A percentile compares a stretch with the other conserved stretches of the same genome.
phyloP scores from a whole-genome alignment of 176 grass and related monocot genomes.

The Carex scoparia region DNA sequence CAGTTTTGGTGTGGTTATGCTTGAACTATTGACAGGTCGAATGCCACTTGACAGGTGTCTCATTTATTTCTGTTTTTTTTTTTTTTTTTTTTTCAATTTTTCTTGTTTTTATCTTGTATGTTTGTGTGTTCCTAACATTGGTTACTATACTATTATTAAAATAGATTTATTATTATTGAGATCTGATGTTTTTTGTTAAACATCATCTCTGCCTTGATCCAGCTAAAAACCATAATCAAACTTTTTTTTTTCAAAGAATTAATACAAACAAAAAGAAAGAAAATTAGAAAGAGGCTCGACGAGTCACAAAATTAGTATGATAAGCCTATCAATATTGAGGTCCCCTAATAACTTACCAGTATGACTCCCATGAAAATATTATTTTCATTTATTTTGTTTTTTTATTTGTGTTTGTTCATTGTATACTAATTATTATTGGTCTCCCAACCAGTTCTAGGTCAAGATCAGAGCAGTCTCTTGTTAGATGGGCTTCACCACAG shows the following conservation, averaged over 20 bases:
- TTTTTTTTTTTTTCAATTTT: conserved; percentile 1
- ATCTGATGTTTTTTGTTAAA: background rate
- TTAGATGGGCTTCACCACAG: conserved; percentile 95
- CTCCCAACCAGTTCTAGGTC: conserved; percentile 70
- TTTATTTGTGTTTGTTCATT: background rate
- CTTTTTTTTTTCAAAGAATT: background rate
- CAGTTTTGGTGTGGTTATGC: conserved; percentile 98
- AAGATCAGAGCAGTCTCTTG: conserved; percentile 86
- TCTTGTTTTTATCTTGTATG: background rate
- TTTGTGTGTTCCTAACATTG: background rate
- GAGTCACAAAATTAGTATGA: background rate
- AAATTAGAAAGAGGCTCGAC: background rate
- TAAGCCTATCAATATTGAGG: background rate
- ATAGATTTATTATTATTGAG: background rate
- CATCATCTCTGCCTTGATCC: background rate
- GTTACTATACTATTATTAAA: background rate
- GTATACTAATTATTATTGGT: background rate
- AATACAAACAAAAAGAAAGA: background rate
- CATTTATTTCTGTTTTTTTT: conserved; percentile 12
- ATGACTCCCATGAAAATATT: background rate
- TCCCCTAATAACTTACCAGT: background rate
- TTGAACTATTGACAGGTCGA: conserved; percentile 91
- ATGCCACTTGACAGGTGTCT: conserved; percentile 87
- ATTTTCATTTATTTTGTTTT: background rate
- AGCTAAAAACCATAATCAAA: background rate